Base-by-base conservation (phyloP, 2,329 filamentous ascomycete genomes). In the Aureobasidium uvarum region DNA sequence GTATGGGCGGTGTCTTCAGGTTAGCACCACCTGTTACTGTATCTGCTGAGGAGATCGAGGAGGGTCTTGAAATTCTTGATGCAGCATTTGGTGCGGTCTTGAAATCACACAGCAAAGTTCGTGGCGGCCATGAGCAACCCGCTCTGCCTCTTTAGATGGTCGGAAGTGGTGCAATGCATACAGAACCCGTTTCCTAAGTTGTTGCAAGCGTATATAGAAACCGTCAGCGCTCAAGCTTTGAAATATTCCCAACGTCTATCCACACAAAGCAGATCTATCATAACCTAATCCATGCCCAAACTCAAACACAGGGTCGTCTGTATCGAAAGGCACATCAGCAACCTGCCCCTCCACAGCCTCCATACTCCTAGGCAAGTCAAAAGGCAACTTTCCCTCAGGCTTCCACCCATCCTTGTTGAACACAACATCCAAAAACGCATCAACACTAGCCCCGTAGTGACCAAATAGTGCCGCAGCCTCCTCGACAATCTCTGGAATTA, bases 21-120 rank as follows among this genome's bases (percentile, higher is more conserved):
- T 55, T 74, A 20, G 73, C 71, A 20, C 72, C 73, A 31, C 72
- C 73, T 16, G 60, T 74, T 20, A 74, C 71, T 11, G 70, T 71
- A 8, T 71, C 72, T 10, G 70, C 69, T 10, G 70, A 73, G 18
- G 72, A 75, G 69, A 62, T 75, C 16, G 77, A 81, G 20, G 75
- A 80, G 46, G 86, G 84, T 0, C 69, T 89, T 65, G 69, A 66
- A 1, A 83, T 88, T 52, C 76, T 89, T 67, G 85, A 88, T 56
- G 11, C 31, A 11, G 51, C 51, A 3, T 54, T 54, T 25, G 51
- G 51, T 14, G 33, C 38, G 51, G 33, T 36, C 18, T 16, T 54
- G n/a, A 39, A 54, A n/a, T 54, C 51, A 16, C 51, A 54, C n/a
- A n/a, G 28, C 8, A 38, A 54, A 16, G 5, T 54, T 5, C 10